Percentiles rank a stretch among this genome's conserved stretches.
Conservation (phyloP, 495 filamentous ascomycete species). For the Platismatia glauca region DNA sequence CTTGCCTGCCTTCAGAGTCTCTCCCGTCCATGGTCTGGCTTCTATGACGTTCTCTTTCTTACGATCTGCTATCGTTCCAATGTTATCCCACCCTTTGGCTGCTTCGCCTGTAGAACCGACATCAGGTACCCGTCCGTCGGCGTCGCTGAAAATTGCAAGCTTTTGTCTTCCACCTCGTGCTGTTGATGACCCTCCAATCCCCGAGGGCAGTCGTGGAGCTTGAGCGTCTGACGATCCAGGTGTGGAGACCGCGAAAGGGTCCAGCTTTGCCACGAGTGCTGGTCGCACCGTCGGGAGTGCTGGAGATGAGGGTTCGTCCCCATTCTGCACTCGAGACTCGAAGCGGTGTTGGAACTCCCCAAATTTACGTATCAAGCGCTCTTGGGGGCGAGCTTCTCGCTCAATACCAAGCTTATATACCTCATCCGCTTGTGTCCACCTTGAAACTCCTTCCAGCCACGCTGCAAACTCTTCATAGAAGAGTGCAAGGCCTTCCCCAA, state of each 20-base stretch:
- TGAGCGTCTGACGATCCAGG: slow-evolving; percentile 52
- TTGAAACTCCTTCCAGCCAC: slow-evolving; percentile 76
- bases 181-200: slow-evolving; percentile 42
- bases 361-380: slow-evolving; percentile 78
- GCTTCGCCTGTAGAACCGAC: slow-evolving; percentile 30
- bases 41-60: slow-evolving; percentile 91
- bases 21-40: slow-evolving; percentile 83
- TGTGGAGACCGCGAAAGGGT: slow-evolving; percentile 57
- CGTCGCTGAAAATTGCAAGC: slow-evolving; percentile 84
- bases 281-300: slow-evolving; percentile 75
- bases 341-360: slow-evolving; percentile 78
- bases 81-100: slow-evolving; percentile 80
- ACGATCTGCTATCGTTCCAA: slow-evolving; percentile 73
- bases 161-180: slow-evolving; percentile 62
- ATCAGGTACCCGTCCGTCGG: slow-evolving; percentile 42
- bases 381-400: slow-evolving; percentile 71
- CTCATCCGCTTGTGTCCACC: slow-evolving; percentile 90
- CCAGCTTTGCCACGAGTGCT: slow-evolving; percentile 76
- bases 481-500: slow-evolving; percentile 81
- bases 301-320: slow-evolving; percentile 67
- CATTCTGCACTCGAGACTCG: slow-evolving; percentile 47
- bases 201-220: slow-evolving; percentile 42
- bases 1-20: slow-evolving; percentile 80
- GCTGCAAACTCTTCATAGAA: slow-evolving; percentile 96
- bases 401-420: slow-evolving; percentile 84